These are phyloP conservation scores for Lotmaria passim DNA, from an alignment of 208 protist genomes.

Conservation along the genomic window DNA sequence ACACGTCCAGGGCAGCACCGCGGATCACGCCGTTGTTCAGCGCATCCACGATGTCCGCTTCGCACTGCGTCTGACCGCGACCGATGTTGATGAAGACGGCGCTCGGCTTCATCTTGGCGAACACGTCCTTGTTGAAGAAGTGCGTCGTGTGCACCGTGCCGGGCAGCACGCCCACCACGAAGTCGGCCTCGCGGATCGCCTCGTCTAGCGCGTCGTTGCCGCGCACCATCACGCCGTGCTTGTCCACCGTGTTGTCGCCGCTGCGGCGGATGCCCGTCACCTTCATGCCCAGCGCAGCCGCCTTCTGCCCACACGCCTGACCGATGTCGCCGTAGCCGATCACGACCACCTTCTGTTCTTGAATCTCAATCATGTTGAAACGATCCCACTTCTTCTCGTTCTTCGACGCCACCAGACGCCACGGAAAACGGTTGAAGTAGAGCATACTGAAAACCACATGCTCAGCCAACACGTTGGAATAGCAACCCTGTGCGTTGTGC, in stretches of 20 bases:
- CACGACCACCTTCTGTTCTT: constrained; percentile 68
- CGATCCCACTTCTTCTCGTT: constrained; percentile 73
- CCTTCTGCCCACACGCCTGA: constrained; percentile 47
- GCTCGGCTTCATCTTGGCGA: constrained; percentile 79
- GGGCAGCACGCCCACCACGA: constrained; percentile 86
- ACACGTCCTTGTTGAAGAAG: constrained; percentile 82
- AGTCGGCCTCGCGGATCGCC: constrained; percentile 75
- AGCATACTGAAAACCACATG: constrained; percentile 77
- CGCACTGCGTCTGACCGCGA: constrained; percentile 70
- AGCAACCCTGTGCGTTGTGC: constrained; percentile 75
- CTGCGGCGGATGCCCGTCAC: constrained; percentile 74
- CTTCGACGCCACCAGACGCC: constrained; percentile 61
- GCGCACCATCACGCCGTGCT: constrained; percentile 62
- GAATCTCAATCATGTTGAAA: constrained; percentile 71
- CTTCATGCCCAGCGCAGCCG: constrained; percentile 68
- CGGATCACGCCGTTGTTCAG: constrained; percentile 64
- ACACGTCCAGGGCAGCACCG: constrained; percentile 84
- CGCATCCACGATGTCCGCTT: constrained; percentile 68
- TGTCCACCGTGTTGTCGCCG: constrained; percentile 41
- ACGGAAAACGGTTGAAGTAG: constrained; percentile 86
- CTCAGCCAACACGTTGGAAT: constrained; percentile 76
- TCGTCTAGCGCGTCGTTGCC: constrained; percentile 53
- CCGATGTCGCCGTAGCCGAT: constrained; percentile 90
- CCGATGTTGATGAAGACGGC: constrained; percentile 91
- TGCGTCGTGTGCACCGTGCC: constrained; percentile 60